A percentile compares a stretch with the other conserved stretches of the same genome.
Evolutionary conservation across 192 early-diverging fungal species (phyloP).

Genomic region (Backusella westeae): DNA sequence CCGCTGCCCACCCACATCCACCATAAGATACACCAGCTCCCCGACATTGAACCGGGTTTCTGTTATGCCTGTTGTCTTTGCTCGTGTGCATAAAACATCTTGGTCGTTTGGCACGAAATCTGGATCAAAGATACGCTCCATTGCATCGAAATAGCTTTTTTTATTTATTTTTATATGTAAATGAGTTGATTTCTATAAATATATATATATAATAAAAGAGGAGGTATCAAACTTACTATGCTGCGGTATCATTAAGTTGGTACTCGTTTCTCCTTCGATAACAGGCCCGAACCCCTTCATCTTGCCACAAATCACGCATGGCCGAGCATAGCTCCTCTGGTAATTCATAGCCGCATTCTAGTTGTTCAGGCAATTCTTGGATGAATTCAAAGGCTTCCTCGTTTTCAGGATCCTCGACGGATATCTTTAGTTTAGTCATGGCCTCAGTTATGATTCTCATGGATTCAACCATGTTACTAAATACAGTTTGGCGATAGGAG

Average conservation of each 20-base stretch:
- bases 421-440: constrained; percentile 86
- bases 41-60: constrained; percentile 90
- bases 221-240: constrained; percentile 62
- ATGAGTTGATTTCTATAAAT: not conserved
- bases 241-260: constrained; percentile 94
- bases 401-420: constrained; percentile 61
- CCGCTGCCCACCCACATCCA: constrained; percentile 97
- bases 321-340: constrained; percentile 74
- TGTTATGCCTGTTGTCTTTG: constrained; percentile 96
- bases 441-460: constrained; percentile 93
- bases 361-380: constrained; percentile 74
- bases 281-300: constrained; percentile 76
- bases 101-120: constrained; percentile 90
- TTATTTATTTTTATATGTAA: not conserved
- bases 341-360: constrained; percentile 80
- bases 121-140: constrained; percentile 80
- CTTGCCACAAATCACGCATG: constrained; percentile 80
- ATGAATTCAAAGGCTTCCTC: constrained; percentile 83
- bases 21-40: constrained; percentile 92
- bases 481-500: constrained; percentile 94
- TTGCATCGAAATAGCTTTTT: constrained; percentile 87
- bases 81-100: constrained; percentile 93
- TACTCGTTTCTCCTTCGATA: constrained; percentile 85
- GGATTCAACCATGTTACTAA: constrained; percentile 92
- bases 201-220: not conserved